Base-by-base conservation (phyloP, 106 monocot species). In the Ottelia alismoides region DNA sequence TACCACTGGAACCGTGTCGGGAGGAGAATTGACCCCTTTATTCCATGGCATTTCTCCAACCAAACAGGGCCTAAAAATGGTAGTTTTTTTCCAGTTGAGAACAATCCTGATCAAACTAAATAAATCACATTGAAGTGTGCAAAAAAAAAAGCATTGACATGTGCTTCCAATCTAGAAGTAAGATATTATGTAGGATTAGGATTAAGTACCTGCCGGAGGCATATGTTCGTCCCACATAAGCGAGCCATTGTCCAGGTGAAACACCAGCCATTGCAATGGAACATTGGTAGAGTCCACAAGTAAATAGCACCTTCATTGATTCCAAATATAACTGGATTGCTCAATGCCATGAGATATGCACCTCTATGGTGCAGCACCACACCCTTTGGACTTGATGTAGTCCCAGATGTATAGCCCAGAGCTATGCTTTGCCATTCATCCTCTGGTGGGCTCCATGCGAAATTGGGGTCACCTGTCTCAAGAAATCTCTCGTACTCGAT, bases 221-320 rank as follows among this genome's bases (percentile, higher is more conserved):
- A 88, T 1, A 88, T 70, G 64, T 94, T 88, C 27, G 80, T 59
- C 17, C 88, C 93, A 30, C 93, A 83, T 2, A 87, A 80, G 0
- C 80, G 81, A 6, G 88, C 83, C 58, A 94, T 55, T 12, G 84
- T 84, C 93, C 93, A 94, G 0, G 93, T 78, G 75, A 94, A 81
- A 23, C 84, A 81, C 88, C 93, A 94, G 0, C 88, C 93, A 50
- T 94, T 94, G 68, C 93, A 94, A 43, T 94, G 93, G 56, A 94
- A 94, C 93, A 94, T 94, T 18, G 88, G 87, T 18, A 94, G 72
- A 0, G 93, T 72, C 93, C 88, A 94, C 2, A 88, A 45, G 58
- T 94, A 94, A 2, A 94, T 88, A 0, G 88, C 84, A 47, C 79
- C 72, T 12, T 27, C 19, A 1, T 66, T 70, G 2, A 94, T 83